Conservation (phyloP, 768 basidiomycete species). For the Mycena floridula region DNA sequence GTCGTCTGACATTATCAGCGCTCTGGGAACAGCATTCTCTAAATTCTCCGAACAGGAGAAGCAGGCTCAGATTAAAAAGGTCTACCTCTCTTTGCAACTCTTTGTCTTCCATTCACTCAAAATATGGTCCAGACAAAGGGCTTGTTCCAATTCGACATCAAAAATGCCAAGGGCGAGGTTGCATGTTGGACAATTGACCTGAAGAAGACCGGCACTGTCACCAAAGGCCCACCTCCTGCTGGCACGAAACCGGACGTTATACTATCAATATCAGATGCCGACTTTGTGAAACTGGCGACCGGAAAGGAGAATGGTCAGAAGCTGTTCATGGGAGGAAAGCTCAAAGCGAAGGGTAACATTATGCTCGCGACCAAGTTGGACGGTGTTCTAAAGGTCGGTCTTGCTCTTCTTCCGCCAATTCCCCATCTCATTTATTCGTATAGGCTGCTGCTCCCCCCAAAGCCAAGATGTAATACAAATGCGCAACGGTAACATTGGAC, state of each 20-base stretch:
- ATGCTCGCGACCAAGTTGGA: constrained; percentile 94
- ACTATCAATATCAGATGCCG: constrained; percentile 72
- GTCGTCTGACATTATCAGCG: constrained; percentile 63
- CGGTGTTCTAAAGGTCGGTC: constrained; percentile 66
- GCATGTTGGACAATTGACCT: constrained; percentile 89
- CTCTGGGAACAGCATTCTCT: constrained; percentile 46
- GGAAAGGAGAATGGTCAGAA: constrained; percentile 91
- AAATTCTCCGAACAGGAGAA: constrained; percentile 55
- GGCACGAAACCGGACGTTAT: constrained; percentile 79
- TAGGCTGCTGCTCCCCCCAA: too few relatives aligned
- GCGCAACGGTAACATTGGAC: too few relatives aligned
- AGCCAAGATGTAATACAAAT: too few relatives aligned
- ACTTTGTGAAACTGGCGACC: constrained; percentile 60
- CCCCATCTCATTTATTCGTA: too few relatives aligned
- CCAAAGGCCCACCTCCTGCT: constrained; percentile 54
- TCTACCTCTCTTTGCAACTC: constrained; percentile 14
- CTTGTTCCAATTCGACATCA: constrained; percentile 80
- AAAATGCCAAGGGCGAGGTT: constrained; percentile 65
- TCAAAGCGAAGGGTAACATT: constrained; percentile 89
- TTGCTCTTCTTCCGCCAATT: too few relatives aligned
- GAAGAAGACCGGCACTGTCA: constrained; percentile 75
- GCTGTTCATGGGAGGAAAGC: constrained; percentile 92
- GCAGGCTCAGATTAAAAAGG: constrained; percentile 72
- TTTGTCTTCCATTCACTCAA: not conserved
- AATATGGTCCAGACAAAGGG: constrained; percentile 62